Evolutionary conservation across 148 eudicot genomes (phyloP).

Genomic region (Chenopodium suecicum): DNA sequence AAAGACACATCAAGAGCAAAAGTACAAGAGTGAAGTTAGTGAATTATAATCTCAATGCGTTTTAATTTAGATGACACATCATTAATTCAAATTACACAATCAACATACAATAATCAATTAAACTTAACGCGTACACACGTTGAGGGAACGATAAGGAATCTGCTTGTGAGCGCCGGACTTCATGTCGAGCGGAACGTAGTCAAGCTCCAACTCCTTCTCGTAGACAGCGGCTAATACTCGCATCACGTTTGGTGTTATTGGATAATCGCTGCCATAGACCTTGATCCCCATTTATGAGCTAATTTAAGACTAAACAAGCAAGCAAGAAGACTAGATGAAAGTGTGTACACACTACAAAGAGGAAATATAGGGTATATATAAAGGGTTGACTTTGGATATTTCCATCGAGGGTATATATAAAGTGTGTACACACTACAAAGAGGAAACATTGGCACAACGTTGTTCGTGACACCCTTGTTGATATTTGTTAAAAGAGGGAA

Average conservation of each 20-base stretch:
- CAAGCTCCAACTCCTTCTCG: constrained; percentile 22
- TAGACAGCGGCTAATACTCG: constrained; percentile 15
- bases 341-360: too few relatives aligned
- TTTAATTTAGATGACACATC: too few relatives aligned
- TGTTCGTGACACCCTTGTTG: too few relatives aligned
- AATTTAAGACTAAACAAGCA: neutral
- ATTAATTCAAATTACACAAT: neutral
- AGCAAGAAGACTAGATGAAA: neutral
- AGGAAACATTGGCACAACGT: too few relatives aligned
- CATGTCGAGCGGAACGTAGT: constrained; percentile 24
- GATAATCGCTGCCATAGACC: constrained; percentile 17
- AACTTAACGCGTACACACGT: constrained; percentile 2
- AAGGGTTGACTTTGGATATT: too few relatives aligned
- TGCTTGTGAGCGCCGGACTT: constrained; percentile 20
- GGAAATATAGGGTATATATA: too few relatives aligned
- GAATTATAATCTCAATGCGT: too few relatives aligned
- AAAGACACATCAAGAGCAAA: too few relatives aligned
- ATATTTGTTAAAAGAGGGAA: too few relatives aligned
- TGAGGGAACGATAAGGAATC: constrained; percentile 13
- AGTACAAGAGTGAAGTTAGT: too few relatives aligned
- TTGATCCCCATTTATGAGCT: constrained; percentile 14
- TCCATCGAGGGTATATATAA: too few relatives aligned
- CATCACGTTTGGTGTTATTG: constrained; percentile 13
- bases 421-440: too few relatives aligned
- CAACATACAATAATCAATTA: neutral